These are phyloP conservation scores for Clavispora vitiphila DNA, from an alignment of 805 yeast species.

Conservation along the genomic window DNA sequence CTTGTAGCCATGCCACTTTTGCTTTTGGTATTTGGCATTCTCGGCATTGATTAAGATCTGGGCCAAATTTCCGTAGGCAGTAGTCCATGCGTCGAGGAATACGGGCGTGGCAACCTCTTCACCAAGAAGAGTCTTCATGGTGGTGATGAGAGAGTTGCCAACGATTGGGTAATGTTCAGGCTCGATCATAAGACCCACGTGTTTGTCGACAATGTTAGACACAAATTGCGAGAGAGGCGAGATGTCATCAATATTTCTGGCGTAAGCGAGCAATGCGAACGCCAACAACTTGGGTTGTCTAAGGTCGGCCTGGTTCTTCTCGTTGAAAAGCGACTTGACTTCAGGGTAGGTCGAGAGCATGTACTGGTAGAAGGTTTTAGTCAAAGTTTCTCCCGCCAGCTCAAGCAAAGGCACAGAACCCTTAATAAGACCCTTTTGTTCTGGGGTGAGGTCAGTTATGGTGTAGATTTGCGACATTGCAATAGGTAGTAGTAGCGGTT, in stretches of 20 bases:
- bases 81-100: constrained; percentile 58
- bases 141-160: constrained; percentile 50
- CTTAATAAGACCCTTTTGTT: constrained; percentile 31
- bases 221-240: constrained; percentile 51
- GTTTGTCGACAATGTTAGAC: constrained; percentile 57
- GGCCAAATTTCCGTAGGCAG: constrained; percentile 62
- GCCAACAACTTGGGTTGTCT: constrained; percentile 65
- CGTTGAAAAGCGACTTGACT: constrained; percentile 58
- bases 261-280: constrained; percentile 54
- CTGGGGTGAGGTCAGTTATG: constrained; percentile 23
- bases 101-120: constrained; percentile 52
- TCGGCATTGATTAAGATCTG: constrained; percentile 55
- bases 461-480: constrained; percentile 16
- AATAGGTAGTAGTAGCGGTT: not conserved
- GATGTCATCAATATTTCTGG: constrained; percentile 57
- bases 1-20: constrained; percentile 55
- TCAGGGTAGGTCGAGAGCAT: constrained; percentile 53
- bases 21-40: constrained; percentile 36
- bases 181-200: constrained; percentile 55
- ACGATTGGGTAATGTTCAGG: constrained; percentile 67
- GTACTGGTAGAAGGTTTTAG: constrained; percentile 48
- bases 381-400: constrained; percentile 49
- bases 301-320: constrained; percentile 48
- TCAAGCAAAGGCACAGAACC: constrained; percentile 55
- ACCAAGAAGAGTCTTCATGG: constrained; percentile 53